phyloP scores from a whole-genome alignment of 23 red algal species.

The Gracilaria caudata region DNA sequence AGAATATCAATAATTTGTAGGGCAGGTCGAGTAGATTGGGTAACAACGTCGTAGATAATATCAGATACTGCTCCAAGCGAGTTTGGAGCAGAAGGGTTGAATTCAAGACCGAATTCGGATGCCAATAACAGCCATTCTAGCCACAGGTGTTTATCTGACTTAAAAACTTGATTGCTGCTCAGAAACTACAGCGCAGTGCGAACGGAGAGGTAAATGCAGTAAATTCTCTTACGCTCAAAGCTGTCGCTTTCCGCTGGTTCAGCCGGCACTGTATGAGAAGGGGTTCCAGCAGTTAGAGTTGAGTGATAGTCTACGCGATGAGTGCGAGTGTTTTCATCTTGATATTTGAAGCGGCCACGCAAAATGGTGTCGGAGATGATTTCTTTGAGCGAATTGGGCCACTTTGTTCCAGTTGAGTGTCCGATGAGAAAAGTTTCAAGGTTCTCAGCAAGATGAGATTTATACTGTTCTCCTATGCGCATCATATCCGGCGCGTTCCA shows the following conservation, averaged over 20 bases:
- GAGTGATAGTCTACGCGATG: neutral
- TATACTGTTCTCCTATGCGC: neutral
- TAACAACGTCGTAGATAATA: neutral
- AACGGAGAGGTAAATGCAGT: neutral
- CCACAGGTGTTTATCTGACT: neutral
- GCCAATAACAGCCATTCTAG: neutral
- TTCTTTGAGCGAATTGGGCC: constrained; percentile 7
- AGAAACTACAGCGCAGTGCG: neutral
- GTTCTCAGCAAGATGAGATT: neutral
- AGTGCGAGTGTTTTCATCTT: constrained; percentile 5
- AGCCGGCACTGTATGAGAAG: neutral
- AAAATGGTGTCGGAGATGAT: constrained; percentile 2
- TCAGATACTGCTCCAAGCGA: constrained; percentile 1
- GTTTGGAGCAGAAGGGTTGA: neutral
- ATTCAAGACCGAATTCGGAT: neutral
- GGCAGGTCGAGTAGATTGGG: neutral
- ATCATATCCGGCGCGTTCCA: neutral
- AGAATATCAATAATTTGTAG: neutral
- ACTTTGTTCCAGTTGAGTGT: neutral
- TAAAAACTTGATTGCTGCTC: neutral
- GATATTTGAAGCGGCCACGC: constrained; percentile 5
- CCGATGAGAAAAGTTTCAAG: constrained; percentile 7
- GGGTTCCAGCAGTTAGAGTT: neutral
- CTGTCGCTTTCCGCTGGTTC: neutral
- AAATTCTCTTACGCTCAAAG: neutral